These are phyloP conservation scores for Microcos paniculata DNA, from an alignment of 345 rosid species.

Conservation along the genomic window DNA sequence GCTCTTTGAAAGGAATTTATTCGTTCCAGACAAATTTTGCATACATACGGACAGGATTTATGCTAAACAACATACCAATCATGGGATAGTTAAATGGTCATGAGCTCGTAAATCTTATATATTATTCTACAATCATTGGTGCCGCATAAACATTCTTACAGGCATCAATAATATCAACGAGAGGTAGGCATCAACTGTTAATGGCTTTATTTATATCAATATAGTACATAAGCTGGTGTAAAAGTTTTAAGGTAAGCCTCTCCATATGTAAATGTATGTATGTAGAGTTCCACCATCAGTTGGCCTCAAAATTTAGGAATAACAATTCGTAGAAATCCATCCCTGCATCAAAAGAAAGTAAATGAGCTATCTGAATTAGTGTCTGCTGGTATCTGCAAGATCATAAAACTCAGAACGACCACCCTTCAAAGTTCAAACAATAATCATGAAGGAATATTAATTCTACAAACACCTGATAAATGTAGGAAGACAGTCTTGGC, in stretches of 20 bases:
- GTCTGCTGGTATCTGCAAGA: background rate
- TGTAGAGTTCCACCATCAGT: background rate
- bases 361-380: background rate
- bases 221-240: background rate
- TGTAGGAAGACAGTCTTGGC: background rate
- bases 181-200: background rate
- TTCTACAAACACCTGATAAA: background rate
- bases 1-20: no score
- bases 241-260: background rate
- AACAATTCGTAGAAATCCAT: conserved; percentile 56
- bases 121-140: background rate
- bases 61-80: background rate
- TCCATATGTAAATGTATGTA: background rate
- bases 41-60: no score
- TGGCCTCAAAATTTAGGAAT: conserved; percentile 57
- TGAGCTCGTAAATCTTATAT: background rate
- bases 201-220: background rate
- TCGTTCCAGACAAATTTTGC: no score
- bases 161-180: background rate
- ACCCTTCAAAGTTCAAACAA: background rate
- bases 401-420: background rate
- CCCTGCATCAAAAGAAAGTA: conserved; percentile 38
- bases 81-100: background rate
- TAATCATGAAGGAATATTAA: background rate
- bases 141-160: background rate